Evolutionary conservation across 768 basidiomycete genomes (phyloP).

Genomic region (Solioccasus polychromus): DNA sequence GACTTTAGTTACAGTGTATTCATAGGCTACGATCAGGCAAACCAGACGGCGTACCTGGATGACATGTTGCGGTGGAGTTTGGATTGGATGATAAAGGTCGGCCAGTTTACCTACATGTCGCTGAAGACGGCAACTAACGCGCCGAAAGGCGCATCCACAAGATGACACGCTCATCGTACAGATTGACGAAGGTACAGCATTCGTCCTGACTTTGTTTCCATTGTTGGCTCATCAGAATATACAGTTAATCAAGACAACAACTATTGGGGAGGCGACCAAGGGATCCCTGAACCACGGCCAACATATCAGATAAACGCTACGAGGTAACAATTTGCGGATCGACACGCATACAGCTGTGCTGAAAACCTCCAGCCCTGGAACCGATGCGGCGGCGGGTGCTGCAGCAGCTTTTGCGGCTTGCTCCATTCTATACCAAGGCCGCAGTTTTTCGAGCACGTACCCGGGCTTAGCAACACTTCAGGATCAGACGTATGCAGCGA

Average conservation of each 20-base stretch:
- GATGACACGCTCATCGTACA: slow-evolving; percentile 73
- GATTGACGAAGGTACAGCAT: slow-evolving; percentile 57
- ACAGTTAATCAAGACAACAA: slow-evolving; percentile 61
- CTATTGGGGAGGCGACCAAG: slow-evolving; percentile 88
- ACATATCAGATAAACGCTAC: slow-evolving; percentile 78
- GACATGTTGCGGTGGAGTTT: slow-evolving; percentile 87
- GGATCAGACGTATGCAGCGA: slow-evolving; percentile 69
- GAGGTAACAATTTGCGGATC: slow-evolving; percentile 26
- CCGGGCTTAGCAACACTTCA: slow-evolving; percentile 63
- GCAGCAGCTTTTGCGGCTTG: slow-evolving; percentile 88
- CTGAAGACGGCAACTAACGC: neutral
- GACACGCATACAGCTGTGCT: neutral
- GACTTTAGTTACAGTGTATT: neutral
- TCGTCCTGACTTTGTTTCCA: neutral
- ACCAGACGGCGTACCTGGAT: slow-evolving; percentile 91
- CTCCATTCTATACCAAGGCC: slow-evolving; percentile 73
- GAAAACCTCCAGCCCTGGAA: slow-evolving; percentile 58
- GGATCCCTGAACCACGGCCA: slow-evolving; percentile 71
- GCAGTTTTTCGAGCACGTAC: slow-evolving; percentile 50
- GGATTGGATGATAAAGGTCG: slow-evolving; percentile 87
- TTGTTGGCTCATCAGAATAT: slow-evolving; percentile 1
- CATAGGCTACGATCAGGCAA: slow-evolving; percentile 76
- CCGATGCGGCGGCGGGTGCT: slow-evolving; percentile 82
- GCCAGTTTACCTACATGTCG: slow-evolving; percentile 7
- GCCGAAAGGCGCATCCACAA: slow-evolving; percentile 70